Percentiles rank a stretch among this genome's conserved stretches.
Evolutionary conservation across 805 yeast species (phyloP).

Genomic region (Pichia eremophila): DNA sequence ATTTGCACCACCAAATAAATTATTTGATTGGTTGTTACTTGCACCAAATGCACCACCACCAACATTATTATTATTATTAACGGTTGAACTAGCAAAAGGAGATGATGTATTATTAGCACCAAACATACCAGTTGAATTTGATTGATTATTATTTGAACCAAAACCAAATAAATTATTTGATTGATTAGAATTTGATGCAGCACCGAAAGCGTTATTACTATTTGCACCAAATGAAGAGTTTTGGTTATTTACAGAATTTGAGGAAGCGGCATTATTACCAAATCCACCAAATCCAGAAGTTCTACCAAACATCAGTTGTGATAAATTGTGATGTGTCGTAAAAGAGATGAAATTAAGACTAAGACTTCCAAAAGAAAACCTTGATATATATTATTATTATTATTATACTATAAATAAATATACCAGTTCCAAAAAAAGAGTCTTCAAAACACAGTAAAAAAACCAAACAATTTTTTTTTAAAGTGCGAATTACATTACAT

Average conservation of each 20-base stretch:
- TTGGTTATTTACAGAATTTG: neutral
- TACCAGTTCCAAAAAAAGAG: too few relatives aligned
- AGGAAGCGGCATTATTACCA: conserved; percentile 5
- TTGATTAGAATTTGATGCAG: conserved; percentile 16
- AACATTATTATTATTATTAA: conserved; percentile 8
- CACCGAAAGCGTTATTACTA: conserved; percentile 14
- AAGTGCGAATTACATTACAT: too few relatives aligned
- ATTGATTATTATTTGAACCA: conserved; percentile 21
- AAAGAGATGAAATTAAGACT: neutral
- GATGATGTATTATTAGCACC: conserved; percentile 16
- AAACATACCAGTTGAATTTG: conserved; percentile 21
- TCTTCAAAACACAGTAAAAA: too few relatives aligned
- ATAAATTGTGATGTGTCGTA: neutral
- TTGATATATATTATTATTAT: too few relatives aligned
- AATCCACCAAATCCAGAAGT: conserved; percentile 44
- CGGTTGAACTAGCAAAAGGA: conserved; percentile 8
- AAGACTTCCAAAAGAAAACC: too few relatives aligned
- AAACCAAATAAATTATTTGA: conserved; percentile 15
- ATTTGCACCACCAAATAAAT: conserved; percentile 1
- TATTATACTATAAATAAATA: too few relatives aligned
- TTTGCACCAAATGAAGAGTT: conserved; percentile 15
- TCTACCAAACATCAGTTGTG: conserved; percentile 36
- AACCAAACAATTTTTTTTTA: too few relatives aligned
- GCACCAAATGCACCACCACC: conserved; percentile 34
- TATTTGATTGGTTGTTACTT: conserved; percentile 6